Evolutionary conservation across 345 rosid genomes (phyloP).

Genomic region (Rhodamnia rubescens): DNA sequence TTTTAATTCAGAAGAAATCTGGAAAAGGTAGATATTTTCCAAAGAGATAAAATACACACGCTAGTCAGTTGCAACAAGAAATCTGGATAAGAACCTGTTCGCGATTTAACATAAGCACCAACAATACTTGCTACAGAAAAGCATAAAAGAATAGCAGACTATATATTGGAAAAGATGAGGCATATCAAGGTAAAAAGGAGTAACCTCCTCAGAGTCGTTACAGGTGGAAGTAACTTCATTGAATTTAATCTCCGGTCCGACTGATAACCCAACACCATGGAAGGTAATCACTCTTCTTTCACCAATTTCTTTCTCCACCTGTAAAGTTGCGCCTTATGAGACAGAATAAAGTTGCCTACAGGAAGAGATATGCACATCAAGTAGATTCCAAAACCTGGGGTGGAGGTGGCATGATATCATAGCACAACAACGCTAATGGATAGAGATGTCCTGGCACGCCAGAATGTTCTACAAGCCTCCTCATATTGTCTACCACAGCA

Average conservation of each 20-base stretch:
- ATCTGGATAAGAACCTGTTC: neutral
- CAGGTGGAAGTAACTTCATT: slow-evolving; percentile 41
- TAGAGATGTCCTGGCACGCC: slow-evolving; percentile 74
- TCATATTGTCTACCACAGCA: slow-evolving; percentile 90
- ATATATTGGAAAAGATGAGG: neutral
- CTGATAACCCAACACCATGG: slow-evolving; percentile 63
- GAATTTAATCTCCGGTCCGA: slow-evolving; percentile 51
- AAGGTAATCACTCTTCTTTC: slow-evolving; percentile 67
- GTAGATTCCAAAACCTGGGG: slow-evolving; percentile 29
- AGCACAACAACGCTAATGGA: slow-evolving; percentile 71
- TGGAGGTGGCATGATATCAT: slow-evolving; percentile 98
- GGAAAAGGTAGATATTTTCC: neutral
- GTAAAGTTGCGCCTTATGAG: slow-evolving; percentile 10
- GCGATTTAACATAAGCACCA: neutral
- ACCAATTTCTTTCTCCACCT: slow-evolving; percentile 96
- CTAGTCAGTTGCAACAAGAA: neutral
- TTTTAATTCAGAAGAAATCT: neutral
- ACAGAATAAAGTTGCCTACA: neutral
- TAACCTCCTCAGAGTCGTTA: slow-evolving; percentile 66
- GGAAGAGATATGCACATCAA: neutral
- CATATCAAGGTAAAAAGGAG: slow-evolving; percentile 1
- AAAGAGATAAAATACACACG: neutral
- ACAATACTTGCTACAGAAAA: neutral
- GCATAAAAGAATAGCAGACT: neutral
- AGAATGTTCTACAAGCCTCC: slow-evolving; percentile 77